These are phyloP conservation scores for Camelina laxa DNA, from an alignment of 345 rosid genomes.

Conservation along the genomic window DNA sequence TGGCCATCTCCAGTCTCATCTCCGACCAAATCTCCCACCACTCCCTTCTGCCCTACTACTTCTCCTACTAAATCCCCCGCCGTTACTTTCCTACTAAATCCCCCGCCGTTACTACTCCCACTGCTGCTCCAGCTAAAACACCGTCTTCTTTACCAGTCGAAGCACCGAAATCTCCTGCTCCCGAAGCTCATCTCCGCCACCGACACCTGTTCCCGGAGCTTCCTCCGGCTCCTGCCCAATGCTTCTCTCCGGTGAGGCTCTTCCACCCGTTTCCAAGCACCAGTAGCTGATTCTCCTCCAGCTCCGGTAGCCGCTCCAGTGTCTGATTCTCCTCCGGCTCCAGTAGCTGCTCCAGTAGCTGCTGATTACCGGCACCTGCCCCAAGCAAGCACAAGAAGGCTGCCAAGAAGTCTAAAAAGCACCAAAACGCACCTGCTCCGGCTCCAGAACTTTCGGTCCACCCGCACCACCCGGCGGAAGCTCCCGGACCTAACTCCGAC, in stretches of 20 bases:
- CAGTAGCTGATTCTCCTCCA: constrained; percentile 47
- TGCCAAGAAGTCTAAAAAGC: constrained; percentile 58
- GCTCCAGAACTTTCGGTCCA: constrained; percentile 65
- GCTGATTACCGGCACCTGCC: constrained; percentile 71
- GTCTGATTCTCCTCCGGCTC: constrained; percentile 34
- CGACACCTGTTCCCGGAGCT: constrained; percentile 47
- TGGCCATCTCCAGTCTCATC: constrained; percentile 43
- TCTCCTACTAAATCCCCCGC: constrained; percentile 48
- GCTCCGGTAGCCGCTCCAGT: constrained; percentile 46
- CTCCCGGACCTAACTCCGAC: constrained; percentile 58
- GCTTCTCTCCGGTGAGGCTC: constrained; percentile 56
- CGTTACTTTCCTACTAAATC: constrained; percentile 21
- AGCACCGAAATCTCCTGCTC: constrained; percentile 42
- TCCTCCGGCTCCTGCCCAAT: constrained; percentile 51
- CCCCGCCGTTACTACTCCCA: constrained; percentile 43
- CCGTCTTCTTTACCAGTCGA: constrained; percentile 26
- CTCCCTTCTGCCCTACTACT: constrained; percentile 41
- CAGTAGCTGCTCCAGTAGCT: background rate
- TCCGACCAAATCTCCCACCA: constrained; percentile 45
- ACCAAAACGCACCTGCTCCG: constrained; percentile 55
- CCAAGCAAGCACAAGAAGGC: constrained; percentile 54
- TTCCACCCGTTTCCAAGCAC: constrained; percentile 53
- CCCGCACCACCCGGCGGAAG: constrained; percentile 72
- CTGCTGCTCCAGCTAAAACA: constrained; percentile 36
- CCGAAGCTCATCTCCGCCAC: constrained; percentile 39